Percentiles rank a stretch among this genome's conserved stretches.
Conservation (phyloP, 75 land plant species). For the Cryptomeria japonica region DNA sequence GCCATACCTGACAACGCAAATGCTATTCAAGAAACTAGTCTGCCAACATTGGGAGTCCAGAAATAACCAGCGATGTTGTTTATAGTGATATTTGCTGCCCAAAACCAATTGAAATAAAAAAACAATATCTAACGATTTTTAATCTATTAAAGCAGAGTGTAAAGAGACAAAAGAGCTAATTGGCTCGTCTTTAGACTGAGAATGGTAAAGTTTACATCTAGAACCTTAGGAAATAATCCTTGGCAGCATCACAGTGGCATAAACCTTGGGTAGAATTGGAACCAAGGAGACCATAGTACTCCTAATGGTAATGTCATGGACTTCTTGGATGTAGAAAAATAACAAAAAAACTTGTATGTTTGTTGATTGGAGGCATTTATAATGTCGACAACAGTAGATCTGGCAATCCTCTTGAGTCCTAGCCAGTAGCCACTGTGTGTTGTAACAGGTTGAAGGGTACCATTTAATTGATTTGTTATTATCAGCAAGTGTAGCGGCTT, state of each 20-base stretch:
- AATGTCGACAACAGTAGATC: neutral
- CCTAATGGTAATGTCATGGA: neutral
- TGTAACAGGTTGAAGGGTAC: neutral
- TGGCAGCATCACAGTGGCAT: neutral
- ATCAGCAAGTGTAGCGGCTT: neutral
- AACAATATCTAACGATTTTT: neutral
- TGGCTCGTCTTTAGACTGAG: neutral
- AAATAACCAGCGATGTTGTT: neutral
- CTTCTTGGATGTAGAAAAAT: neutral
- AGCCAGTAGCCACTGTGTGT: too few species aligned
- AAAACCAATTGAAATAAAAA: neutral
- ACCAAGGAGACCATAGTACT: neutral
- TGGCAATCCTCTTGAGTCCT: neutral
- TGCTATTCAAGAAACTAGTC: neutral
- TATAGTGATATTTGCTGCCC: too few species aligned
- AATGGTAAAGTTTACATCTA: neutral
- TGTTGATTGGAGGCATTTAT: neutral
- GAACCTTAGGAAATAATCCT: neutral
- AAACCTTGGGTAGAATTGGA: neutral
- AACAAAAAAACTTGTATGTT: neutral
- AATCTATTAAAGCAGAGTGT: neutral
- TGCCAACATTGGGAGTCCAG: neutral
- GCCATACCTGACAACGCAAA: neutral
- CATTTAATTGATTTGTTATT: neutral
- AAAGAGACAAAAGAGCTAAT: neutral